Evolutionary conservation across 2,329 filamentous ascomycete species (phyloP), one percentile per base, ranked within the genome.

Genomic region (Fusarium beomiforme): DNA sequence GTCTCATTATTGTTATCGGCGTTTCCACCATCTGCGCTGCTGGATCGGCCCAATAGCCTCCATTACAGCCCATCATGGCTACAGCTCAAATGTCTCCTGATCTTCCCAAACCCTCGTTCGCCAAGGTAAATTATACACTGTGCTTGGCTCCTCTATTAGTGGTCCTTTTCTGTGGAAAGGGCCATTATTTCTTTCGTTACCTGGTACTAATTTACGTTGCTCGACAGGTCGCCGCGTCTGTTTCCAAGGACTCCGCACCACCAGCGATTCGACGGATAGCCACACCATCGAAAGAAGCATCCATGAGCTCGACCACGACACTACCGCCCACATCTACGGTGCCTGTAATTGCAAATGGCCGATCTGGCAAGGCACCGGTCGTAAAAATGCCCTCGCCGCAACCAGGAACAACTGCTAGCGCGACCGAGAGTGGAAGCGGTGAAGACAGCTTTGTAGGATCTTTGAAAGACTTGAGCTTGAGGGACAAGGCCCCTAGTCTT

Each of bases 21-120:
- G 59, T 56, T 42, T 47, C 56, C 66, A 59, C 68, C 70, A 47
- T 70, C 73, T 69, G 61, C 69, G 53, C 62, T 67, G 53, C 59
- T 47, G 46, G 69, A 59, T 71, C 74, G 74, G 73, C 71, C 73
- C 58, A 55, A 24, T 61, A 72, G 69, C 74, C 67, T 61, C 49
- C 49, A 58, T 70, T 58, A 39, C 60, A 58, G 68, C 69, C 59
- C 64, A 76, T 70, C 71, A 88, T 88, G 86, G 83, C 85, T 68
- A 82, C 85, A 49, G 79, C 83, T 59, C 82, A 83, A 76, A 80
- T 85, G 73, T 80, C 83, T 73, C 77, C 84, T 69, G 85, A 87
- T 72, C 71, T 83, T 59, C 82, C 83, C 57, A 90, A 89, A 81
- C 87, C 91, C 75, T 93, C 92, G 44, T 94, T 94, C 85, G 92